Evolutionary conservation across 192 early-diverging fungal genomes (phyloP).

Genomic region (Chytriomyces sp.): DNA sequence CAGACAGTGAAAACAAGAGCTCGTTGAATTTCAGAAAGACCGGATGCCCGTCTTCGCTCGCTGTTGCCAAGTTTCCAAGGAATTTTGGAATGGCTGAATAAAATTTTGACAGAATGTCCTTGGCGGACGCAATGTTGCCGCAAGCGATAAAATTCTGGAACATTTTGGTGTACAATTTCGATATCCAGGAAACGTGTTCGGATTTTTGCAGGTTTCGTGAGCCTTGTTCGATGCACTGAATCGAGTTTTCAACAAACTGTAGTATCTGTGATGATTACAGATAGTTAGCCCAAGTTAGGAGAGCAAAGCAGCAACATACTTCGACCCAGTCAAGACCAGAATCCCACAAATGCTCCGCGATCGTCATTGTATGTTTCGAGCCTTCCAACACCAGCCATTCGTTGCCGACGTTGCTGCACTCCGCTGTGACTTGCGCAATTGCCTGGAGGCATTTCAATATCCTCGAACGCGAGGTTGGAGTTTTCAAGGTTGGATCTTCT

Average conservation of each 20-base stretch:
- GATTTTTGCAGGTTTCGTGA: not conserved
- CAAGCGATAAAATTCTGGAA: not conserved
- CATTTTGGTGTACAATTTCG: not conserved
- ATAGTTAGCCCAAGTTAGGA: not conserved
- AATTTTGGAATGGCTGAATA: not conserved
- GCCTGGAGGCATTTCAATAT: not conserved
- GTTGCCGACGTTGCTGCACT: not conserved
- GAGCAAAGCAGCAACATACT: conserved; percentile 10
- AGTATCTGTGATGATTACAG: not conserved
- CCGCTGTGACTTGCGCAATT: not conserved
- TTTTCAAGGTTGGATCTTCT: conserved; percentile 10
- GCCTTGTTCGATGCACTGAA: conserved; percentile 9
- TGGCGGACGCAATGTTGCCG: not conserved
- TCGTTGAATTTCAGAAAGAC: not conserved
- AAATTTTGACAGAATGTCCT: not conserved
- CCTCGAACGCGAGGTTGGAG: not conserved
- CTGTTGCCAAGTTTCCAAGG: not conserved
- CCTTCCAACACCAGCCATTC: conserved; percentile 30
- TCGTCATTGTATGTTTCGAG: conserved; percentile 10
- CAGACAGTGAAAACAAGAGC: not conserved
- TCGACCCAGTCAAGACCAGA: conserved; percentile 9
- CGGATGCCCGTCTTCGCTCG: not conserved
- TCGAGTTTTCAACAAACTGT: not conserved
- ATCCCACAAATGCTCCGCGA: conserved; percentile 11
- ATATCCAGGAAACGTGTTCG: conserved; percentile 6